Conservation (phyloP, 2,329 filamentous ascomycete species). For the Neoarthrinium moseri region DNA sequence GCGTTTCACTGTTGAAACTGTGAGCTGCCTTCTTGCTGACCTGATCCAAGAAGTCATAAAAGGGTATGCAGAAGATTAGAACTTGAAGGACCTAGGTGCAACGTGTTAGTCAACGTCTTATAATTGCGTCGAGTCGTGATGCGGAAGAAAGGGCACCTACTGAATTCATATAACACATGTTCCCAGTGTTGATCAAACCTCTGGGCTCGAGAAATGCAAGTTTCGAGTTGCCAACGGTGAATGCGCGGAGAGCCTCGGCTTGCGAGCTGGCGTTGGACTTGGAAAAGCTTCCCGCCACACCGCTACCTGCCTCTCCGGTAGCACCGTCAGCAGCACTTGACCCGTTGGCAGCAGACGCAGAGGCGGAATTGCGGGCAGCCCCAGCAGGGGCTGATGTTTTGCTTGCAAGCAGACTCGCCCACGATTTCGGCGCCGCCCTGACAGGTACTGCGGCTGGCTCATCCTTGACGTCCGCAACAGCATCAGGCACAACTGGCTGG, state of each 20-base stretch:
- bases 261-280: slow-evolving; percentile 38
- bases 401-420: slow-evolving; percentile 35
- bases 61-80: slow-evolving; percentile 88
- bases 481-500: slow-evolving; percentile 13
- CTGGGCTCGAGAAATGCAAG: slow-evolving; percentile 86
- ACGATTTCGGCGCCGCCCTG: slow-evolving; percentile 36
- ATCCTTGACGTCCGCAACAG: slow-evolving; percentile 15
- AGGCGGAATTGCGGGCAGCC: slow-evolving; percentile 22
- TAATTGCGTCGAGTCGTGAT: neutral
- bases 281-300: slow-evolving; percentile 32
- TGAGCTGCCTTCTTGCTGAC: slow-evolving; percentile 79
- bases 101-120: neutral
- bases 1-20: slow-evolving; percentile 94
- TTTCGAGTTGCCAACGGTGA: slow-evolving; percentile 65
- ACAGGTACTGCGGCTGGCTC: slow-evolving; percentile 24
- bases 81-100: slow-evolving; percentile 86
- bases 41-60: slow-evolving; percentile 90
- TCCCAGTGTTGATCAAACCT: slow-evolving; percentile 93
- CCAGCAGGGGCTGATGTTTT: slow-evolving; percentile 17
- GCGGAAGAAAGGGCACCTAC: slow-evolving; percentile 52
- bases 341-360: slow-evolving; percentile 14
- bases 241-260: slow-evolving; percentile 70
- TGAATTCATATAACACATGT: slow-evolving; percentile 99
- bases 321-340: slow-evolving; percentile 17
- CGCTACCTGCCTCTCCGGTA: slow-evolving; percentile 20